Conservation (phyloP, 176 grass and related monocot genomes). For the Hordeum marinum region DNA sequence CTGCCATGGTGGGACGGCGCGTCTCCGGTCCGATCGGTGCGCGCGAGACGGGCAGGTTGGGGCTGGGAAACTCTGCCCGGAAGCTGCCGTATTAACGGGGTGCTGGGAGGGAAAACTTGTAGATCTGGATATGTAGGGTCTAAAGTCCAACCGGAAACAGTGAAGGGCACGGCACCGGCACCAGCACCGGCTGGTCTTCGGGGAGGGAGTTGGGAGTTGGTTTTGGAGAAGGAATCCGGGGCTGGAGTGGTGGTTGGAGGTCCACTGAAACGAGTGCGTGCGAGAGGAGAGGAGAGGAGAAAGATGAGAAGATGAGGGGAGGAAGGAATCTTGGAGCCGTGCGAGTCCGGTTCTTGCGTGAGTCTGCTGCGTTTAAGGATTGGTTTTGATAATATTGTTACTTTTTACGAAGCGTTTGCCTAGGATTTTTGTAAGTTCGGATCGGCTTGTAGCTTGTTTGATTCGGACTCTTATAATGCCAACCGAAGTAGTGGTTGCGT, state of each 20-base stretch:
- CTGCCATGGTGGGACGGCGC: constrained; percentile 24
- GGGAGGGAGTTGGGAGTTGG: neutral
- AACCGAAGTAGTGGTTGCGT: too few relatives aligned
- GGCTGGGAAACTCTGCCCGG: neutral
- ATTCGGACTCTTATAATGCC: too few relatives aligned
- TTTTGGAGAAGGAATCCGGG: neutral
- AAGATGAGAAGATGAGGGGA: neutral
- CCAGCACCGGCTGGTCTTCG: neutral
- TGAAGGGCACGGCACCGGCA: constrained; percentile 24
- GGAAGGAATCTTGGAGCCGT: neutral
- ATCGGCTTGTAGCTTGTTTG: too few relatives aligned
- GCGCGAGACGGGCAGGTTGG: neutral
- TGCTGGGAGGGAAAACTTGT: constrained; percentile 3
- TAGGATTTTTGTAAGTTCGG: too few relatives aligned
- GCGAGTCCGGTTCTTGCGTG: too few relatives aligned
- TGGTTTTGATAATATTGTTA: too few relatives aligned
- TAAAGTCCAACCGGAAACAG: constrained; percentile 7
- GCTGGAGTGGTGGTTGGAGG: neutral
- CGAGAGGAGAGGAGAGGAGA: too few relatives aligned
- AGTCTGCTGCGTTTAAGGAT: too few relatives aligned
- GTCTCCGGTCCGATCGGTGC: neutral
- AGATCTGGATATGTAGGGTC: constrained; percentile 20
- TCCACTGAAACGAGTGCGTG: too few relatives aligned
- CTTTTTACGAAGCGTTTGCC: too few relatives aligned
- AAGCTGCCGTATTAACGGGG: neutral